phyloP scores from a whole-genome alignment of 2,329 filamentous ascomycete genomes.

The Monilinia polystroma region DNA sequence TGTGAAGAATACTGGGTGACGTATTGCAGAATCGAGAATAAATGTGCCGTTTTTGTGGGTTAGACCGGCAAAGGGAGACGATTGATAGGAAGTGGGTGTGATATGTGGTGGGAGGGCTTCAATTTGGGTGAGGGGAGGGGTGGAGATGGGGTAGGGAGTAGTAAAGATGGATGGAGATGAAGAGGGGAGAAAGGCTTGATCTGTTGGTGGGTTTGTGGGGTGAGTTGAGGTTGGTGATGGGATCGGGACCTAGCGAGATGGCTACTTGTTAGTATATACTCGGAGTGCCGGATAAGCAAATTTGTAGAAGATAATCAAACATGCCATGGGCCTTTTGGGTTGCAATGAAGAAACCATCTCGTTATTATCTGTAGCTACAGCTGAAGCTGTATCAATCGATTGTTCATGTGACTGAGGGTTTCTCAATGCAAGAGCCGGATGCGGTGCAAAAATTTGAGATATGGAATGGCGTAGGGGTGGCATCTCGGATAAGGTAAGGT shows the following conservation, averaged over 20 bases:
- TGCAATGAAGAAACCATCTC: slow-evolving; percentile 21
- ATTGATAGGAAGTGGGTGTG: slow-evolving; percentile 22
- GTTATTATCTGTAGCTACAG: not conserved
- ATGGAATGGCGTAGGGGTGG: slow-evolving; percentile 27
- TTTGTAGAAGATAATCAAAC: not conserved
- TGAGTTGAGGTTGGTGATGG: slow-evolving; percentile 3
- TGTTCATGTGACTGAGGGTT: not conserved
- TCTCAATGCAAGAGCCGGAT: slow-evolving; percentile 18
- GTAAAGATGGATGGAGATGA: not conserved
- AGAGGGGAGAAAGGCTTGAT: slow-evolving; percentile 21
- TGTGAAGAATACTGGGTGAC: slow-evolving; percentile 78
- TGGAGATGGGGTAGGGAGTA: not conserved
- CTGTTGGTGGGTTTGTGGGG: slow-evolving; percentile 18
- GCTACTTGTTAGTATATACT: not conserved
- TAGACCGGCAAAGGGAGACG: slow-evolving; percentile 31
- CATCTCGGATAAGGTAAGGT: not conserved
- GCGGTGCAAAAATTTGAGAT: slow-evolving; percentile 31
- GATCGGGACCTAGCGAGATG: slow-evolving; percentile 4
- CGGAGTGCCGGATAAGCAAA: not conserved
- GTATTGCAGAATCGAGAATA: slow-evolving; percentile 51
- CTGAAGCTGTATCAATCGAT: not conserved
- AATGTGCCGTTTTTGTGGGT: slow-evolving; percentile 17
- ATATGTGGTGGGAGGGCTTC: slow-evolving; percentile 48
- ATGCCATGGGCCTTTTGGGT: slow-evolving; percentile 30
- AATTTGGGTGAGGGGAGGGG: slow-evolving; percentile 44